Evolutionary conservation across 1,284 basidiomycete species (phyloP).

Genomic region (Grifola frondosa): DNA sequence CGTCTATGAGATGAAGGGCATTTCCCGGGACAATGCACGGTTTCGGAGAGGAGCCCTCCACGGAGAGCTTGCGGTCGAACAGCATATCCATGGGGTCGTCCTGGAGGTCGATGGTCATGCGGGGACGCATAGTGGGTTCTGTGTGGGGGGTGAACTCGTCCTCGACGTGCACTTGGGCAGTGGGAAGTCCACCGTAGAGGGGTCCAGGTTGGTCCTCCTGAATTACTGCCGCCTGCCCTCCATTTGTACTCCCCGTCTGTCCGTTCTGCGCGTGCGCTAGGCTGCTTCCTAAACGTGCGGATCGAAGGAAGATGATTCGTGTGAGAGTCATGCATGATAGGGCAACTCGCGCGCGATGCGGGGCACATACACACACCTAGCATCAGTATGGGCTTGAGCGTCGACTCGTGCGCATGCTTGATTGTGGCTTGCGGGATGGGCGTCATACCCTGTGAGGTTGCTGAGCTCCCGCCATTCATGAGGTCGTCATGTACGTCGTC

Average conservation of each 20-base stretch:
- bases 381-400: no score
- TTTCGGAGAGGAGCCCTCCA: slow-evolving; percentile 31
- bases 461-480: slow-evolving; percentile 10
- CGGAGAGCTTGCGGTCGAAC: slow-evolving; percentile 27
- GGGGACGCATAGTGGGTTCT: slow-evolving; percentile 7
- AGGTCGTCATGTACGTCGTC: no score
- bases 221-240: not conserved
- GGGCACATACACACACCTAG: not conserved
- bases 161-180: not conserved
- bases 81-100: slow-evolving; percentile 16
- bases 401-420: no score
- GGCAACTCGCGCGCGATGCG: not conserved
- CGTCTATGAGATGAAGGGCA: slow-evolving; percentile 37
- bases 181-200: not conserved
- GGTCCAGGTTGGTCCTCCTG: slow-evolving; percentile 1
- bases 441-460: not conserved
- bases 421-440: not conserved
- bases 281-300: slow-evolving; percentile 13
- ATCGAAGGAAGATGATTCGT: slow-evolving; percentile 2
- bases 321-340: not conserved
- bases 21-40: slow-evolving; percentile 36
- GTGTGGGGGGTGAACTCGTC: not conserved
- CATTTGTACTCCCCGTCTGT: slow-evolving; percentile 5
- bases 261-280: slow-evolving; percentile 10
- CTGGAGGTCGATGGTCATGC: slow-evolving; percentile 23